Evolutionary conservation across 148 eudicot genomes (phyloP).

Genomic region (Vaccinium corymbosum): DNA sequence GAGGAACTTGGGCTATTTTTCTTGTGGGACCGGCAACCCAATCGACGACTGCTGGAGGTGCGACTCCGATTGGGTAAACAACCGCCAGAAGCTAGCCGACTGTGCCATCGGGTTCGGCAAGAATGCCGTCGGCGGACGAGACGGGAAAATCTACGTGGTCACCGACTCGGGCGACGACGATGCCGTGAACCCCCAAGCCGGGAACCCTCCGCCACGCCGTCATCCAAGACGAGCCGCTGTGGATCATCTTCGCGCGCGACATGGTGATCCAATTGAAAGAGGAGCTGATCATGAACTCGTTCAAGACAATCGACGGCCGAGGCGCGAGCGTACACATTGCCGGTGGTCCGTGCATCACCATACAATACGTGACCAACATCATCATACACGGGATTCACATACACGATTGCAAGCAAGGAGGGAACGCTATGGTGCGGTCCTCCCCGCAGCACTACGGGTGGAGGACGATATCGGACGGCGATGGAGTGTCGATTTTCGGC

Average conservation of each 20-base stretch:
- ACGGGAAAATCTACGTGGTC: slow-evolving; percentile 62
- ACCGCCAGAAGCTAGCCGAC: slow-evolving; percentile 63
- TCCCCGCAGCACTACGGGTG: slow-evolving; percentile 62
- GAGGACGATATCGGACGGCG: slow-evolving; percentile 77
- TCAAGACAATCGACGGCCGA: slow-evolving; percentile 77
- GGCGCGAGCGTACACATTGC: slow-evolving; percentile 78
- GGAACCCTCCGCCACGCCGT: slow-evolving; percentile 70
- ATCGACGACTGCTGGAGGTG: slow-evolving; percentile 92
- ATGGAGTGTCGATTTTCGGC: slow-evolving; percentile 66
- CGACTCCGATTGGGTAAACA: slow-evolving; percentile 57
- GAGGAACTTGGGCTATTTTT: slow-evolving; percentile 55
- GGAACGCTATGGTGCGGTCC: slow-evolving; percentile 60
- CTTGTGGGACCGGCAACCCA: slow-evolving; percentile 69
- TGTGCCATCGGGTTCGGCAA: slow-evolving; percentile 78
- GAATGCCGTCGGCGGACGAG: slow-evolving; percentile 57
- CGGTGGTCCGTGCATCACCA: slow-evolving; percentile 69
- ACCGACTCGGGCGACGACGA: slow-evolving; percentile 58
- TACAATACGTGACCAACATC: slow-evolving; percentile 60
- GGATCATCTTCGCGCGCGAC: slow-evolving; percentile 70
- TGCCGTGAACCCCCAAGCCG: slow-evolving; percentile 59
- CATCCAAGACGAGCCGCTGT: slow-evolving; percentile 62
- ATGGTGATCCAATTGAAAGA: slow-evolving; percentile 60
- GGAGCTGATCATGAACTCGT: slow-evolving; percentile 72
- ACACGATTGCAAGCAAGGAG: slow-evolving; percentile 69
- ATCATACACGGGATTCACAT: slow-evolving; percentile 67